Percentiles rank a stretch among this genome's conserved stretches.
phyloP scores from a whole-genome alignment of 768 basidiomycete genomes.

The Albatrellus ellisii region DNA sequence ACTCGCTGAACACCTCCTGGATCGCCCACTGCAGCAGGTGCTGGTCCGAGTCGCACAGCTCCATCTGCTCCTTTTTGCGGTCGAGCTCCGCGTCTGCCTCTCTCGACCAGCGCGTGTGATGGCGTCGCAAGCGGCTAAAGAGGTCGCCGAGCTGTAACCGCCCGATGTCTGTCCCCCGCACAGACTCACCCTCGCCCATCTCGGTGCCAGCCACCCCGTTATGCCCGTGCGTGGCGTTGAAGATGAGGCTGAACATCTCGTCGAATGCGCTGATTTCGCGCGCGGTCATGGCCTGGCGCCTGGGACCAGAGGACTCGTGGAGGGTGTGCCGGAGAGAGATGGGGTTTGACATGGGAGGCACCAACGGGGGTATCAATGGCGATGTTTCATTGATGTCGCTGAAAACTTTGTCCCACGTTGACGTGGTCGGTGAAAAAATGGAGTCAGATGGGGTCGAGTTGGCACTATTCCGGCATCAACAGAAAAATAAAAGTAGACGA shows the following conservation, averaged over 20 bases:
- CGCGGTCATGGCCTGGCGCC: slow-evolving; percentile 52
- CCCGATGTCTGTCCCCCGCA: background rate
- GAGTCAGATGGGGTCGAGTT: slow-evolving; percentile 8
- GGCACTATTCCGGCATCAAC: too few species aligned
- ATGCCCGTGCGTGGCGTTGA: slow-evolving; percentile 27
- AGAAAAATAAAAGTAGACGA: too few species aligned
- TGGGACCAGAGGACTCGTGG: slow-evolving; percentile 11
- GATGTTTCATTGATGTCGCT: slow-evolving; percentile 26
- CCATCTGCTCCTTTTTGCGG: slow-evolving; percentile 60
- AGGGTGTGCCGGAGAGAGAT: slow-evolving; percentile 1
- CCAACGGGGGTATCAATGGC: slow-evolving; percentile 15
- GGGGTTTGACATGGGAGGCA: slow-evolving; percentile 4
- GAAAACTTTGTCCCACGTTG: slow-evolving; percentile 45
- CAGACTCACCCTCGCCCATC: slow-evolving; percentile 2
- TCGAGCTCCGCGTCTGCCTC: slow-evolving; percentile 40
- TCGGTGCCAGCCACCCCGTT: slow-evolving; percentile 24
- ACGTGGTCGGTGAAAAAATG: slow-evolving; percentile 17
- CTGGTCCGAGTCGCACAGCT: slow-evolving; percentile 51
- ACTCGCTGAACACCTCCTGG: slow-evolving; percentile 53
- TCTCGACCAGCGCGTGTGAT: slow-evolving; percentile 17
- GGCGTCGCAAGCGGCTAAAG: slow-evolving; percentile 40
- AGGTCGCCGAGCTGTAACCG: slow-evolving; percentile 26
- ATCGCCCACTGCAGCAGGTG: slow-evolving; percentile 66
- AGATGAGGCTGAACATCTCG: slow-evolving; percentile 64
- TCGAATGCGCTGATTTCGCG: slow-evolving; percentile 54